Percentiles rank a stretch among this genome's conserved stretches.
phyloP scores from a whole-genome alignment of 169 alveolate species.

The Perkinsus marinus region DNA sequence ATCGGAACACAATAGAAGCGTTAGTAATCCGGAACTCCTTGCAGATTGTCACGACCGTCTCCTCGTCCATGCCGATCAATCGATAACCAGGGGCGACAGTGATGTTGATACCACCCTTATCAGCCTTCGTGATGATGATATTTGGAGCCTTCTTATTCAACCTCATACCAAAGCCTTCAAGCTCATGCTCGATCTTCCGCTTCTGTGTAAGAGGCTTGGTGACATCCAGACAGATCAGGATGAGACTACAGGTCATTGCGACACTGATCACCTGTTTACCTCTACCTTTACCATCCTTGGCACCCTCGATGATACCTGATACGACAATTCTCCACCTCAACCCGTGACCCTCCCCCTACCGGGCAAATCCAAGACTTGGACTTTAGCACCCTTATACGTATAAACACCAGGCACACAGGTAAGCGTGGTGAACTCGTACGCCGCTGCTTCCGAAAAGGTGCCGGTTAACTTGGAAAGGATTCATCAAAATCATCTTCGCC shows the following conservation, averaged over 20 bases:
- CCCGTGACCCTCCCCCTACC: conserved; percentile 70
- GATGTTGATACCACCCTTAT: conserved; percentile 64
- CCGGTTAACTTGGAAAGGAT: conserved; percentile 45
- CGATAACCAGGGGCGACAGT: conserved; percentile 42
- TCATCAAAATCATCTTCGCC: neutral
- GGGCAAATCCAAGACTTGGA: conserved; percentile 91
- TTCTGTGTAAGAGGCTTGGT: conserved; percentile 80
- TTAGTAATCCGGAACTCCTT: conserved; percentile 77
- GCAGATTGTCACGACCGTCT: conserved; percentile 53
- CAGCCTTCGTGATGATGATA: conserved; percentile 43
- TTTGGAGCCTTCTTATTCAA: conserved; percentile 83
- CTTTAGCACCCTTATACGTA: conserved; percentile 75
- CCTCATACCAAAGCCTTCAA: conserved; percentile 92
- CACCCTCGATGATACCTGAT: conserved; percentile 66
- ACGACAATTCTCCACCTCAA: neutral
- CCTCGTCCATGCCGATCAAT: conserved; percentile 50
- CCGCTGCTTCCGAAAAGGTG: conserved; percentile 90
- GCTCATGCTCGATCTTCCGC: conserved; percentile 74
- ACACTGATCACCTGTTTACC: conserved; percentile 94
- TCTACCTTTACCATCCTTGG: conserved; percentile 96
- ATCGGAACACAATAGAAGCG: conserved; percentile 74
- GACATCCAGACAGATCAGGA: conserved; percentile 80
- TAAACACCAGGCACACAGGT: conserved; percentile 97
- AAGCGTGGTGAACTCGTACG: conserved; percentile 96
- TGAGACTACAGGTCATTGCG: conserved; percentile 83